phyloP scores from a whole-genome alignment of 805 yeast species.

The Lipomyces yamadae region DNA sequence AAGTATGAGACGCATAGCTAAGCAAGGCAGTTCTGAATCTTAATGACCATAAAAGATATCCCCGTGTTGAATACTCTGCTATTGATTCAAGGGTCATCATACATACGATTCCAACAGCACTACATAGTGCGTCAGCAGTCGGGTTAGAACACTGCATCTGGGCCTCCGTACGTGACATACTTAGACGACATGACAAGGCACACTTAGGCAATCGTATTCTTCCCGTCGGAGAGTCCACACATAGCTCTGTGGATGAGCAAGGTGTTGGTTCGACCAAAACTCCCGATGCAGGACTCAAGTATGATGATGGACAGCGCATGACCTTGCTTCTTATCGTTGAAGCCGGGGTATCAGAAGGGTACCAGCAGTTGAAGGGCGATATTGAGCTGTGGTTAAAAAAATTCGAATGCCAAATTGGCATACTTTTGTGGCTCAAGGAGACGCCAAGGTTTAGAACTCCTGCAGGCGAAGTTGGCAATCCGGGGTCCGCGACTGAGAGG shows the following conservation, averaged over 20 bases:
- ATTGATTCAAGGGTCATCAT: not conserved
- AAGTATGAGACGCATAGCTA: not conserved
- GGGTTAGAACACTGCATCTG: not conserved
- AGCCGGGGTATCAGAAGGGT: not conserved
- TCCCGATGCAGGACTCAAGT: not conserved
- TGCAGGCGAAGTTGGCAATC: not conserved
- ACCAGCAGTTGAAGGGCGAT: not conserved
- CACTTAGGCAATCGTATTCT: not conserved
- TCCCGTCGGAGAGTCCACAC: not conserved
- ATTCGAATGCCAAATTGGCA: not conserved
- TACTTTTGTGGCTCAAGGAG: not conserved
- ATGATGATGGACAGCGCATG: not conserved
- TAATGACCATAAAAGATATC: not conserved
- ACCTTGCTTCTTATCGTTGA: not conserved
- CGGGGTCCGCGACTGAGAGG: not conserved
- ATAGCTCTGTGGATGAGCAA: not conserved
- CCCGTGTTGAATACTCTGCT: not conserved
- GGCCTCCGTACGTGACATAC: not conserved
- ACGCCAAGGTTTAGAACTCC: not conserved
- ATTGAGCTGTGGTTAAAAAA: not conserved
- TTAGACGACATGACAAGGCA: not conserved
- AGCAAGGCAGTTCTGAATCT: not conserved
- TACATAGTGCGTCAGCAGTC: not conserved
- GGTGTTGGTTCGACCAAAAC: not conserved
- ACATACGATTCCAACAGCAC: not conserved